These are phyloP conservation scores for Sporothrix mexicana DNA, from an alignment of 2,329 filamentous ascomycete species.

Conservation along the genomic window DNA sequence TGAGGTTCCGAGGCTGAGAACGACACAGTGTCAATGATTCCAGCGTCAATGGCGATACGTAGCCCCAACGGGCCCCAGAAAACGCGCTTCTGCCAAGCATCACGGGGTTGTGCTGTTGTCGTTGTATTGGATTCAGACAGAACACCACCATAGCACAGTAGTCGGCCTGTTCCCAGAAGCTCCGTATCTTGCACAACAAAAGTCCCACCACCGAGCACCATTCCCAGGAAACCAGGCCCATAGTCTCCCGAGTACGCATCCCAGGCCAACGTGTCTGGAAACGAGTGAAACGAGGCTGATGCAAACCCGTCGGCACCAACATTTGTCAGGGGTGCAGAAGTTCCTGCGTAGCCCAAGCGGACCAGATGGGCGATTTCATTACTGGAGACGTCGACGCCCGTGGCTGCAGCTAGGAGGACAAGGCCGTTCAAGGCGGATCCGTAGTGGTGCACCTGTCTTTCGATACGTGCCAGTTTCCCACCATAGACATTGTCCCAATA, in stretches of 20 bases:
- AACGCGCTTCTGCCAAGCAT: background rate
- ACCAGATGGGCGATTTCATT: background rate
- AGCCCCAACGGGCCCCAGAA: background rate
- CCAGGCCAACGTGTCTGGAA: background rate
- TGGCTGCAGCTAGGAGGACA: background rate
- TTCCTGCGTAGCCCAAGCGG: background rate
- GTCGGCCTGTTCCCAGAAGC: background rate
- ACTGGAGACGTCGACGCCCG: background rate
- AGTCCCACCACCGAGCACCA: background rate
- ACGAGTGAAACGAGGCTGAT: slow-evolving; percentile 1
- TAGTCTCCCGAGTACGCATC: background rate
- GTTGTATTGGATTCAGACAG: background rate
- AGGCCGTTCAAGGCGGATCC: background rate
- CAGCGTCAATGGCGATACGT: background rate
- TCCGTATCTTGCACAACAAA: background rate
- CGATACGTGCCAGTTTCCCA: slow-evolving; percentile 51
- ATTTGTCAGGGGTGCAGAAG: background rate
- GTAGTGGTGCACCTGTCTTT: slow-evolving; percentile 61
- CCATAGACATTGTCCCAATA: slow-evolving; percentile 65
- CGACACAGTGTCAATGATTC: background rate
- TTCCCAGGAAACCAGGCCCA: background rate
- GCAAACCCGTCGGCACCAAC: background rate
- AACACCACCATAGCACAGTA: background rate
- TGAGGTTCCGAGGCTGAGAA: background rate
- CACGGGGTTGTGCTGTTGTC: background rate